Evolutionary conservation across 139 green algal species (phyloP).

Genomic region (Chlorella sp.): DNA sequence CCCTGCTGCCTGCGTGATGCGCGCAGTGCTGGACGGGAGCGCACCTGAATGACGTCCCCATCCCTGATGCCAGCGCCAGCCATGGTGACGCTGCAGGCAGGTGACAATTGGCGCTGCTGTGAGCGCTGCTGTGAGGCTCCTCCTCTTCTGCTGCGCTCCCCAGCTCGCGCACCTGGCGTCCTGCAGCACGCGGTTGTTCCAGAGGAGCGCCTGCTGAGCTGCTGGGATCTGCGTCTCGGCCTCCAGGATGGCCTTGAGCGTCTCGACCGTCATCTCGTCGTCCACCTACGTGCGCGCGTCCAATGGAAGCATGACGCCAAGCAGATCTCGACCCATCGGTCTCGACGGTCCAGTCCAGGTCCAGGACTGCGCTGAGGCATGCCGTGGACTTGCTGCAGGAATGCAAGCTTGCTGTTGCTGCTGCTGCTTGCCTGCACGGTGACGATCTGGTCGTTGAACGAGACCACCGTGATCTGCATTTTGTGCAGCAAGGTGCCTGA

Average conservation of each 20-base stretch:
- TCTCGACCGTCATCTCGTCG: slow-evolving; percentile 34
- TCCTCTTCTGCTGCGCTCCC: neutral
- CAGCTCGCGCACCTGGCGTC: slow-evolving; percentile 11
- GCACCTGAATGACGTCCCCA: slow-evolving; percentile 3
- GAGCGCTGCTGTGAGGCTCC: neutral
- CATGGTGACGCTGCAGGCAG: neutral
- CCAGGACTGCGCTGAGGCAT: no score
- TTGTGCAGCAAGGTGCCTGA: no score
- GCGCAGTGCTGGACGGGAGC: no score
- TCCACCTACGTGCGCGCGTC: slow-evolving; percentile 45
- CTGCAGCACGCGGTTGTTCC: slow-evolving; percentile 33
- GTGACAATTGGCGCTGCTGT: neutral
- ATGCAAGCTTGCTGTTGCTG: neutral
- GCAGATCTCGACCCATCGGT: no score
- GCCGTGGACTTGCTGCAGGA: neutral
- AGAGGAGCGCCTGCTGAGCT: slow-evolving; percentile 51
- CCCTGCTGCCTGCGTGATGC: neutral
- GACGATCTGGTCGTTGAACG: neutral
- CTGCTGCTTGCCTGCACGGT: neutral
- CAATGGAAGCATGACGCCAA: neutral
- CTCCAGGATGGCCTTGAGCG: slow-evolving; percentile 76
- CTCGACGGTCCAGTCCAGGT: no score
- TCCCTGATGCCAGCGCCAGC: neutral
- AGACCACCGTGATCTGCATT: neutral
- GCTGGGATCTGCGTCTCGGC: slow-evolving; percentile 55